Evolutionary conservation across 768 basidiomycete genomes (phyloP), one percentile per base, ranked within the genome.

Genomic region (Suillus brevipes): DNA sequence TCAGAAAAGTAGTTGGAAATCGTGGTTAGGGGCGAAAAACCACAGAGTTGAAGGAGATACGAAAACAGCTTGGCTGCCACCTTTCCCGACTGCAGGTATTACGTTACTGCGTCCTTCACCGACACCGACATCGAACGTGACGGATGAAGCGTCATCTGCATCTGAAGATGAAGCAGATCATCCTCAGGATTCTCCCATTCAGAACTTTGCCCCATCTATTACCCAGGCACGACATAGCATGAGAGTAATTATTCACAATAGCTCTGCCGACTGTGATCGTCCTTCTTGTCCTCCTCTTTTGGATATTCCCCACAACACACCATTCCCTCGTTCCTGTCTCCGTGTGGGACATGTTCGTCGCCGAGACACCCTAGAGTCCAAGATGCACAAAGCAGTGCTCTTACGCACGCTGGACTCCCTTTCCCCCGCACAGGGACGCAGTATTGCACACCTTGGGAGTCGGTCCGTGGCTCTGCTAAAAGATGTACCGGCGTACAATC

Each of bases 281-380:
- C 72, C 74, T 50, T 76, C 81, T 28, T 77, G 81, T 5, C 78
- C 86, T 7, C 89, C 89, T 20, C 81, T 89, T 69, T 71, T 82
- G 60, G 79, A 80, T 60, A 68, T 72, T 31, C 66, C 79, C 60
- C 74, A 73, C 62, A 62, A 71, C 60, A 40, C 66, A 50, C 76
- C 79, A 42, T 89, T 83, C 72, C 88, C 88, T 64, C 85, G 85
- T 37, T 89, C 88, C n/a, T 82, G 77, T 64, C 85, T 87, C 69
- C 69, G 69, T 56, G 65, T 79, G 62, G 75, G 68, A 57, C 67
- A 71, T 53, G 76, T 85, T 67, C 70, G 77, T 57, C 78, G 68
- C 25, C 66, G 65, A 52, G 78, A 79, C 42, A 80, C 82, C 28
- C 71, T 87, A 60, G 80, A 80, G 45, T 77, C 82, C 37, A 71